phyloP scores from a whole-genome alignment of 352 stramenopile species.

The Achlya hypogyna region DNA sequence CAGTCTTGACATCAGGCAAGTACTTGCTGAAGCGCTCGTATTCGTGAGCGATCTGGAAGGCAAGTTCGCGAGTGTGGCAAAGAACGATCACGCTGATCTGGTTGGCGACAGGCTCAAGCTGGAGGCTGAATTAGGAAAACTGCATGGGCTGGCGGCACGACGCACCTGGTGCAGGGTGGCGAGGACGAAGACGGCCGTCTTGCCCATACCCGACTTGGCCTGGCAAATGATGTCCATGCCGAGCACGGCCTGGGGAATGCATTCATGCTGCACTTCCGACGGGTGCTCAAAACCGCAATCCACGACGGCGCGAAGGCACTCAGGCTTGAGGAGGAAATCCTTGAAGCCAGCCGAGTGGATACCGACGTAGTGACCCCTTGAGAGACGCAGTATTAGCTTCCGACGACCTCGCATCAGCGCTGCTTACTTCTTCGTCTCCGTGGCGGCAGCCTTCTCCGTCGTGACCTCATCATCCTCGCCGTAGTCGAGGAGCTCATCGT shows the following conservation, averaged over 20 bases:
- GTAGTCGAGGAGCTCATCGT: constrained; percentile 85
- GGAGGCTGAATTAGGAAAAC: constrained; percentile 7
- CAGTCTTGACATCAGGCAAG: constrained; percentile 93
- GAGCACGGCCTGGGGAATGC: constrained; percentile 98
- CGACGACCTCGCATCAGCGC: background rate
- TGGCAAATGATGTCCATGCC: constrained; percentile 99
- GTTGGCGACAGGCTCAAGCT: constrained; percentile 83
- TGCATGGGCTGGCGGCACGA: background rate
- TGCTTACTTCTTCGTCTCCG: constrained; percentile 87
- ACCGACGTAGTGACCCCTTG: constrained; percentile 98
- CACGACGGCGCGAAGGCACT: constrained; percentile 97
- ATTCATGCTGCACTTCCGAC: constrained; percentile 99
- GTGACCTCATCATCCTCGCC: constrained; percentile 80
- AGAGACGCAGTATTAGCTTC: background rate
- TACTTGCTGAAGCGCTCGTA: constrained; percentile 99
- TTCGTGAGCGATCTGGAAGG: constrained; percentile 99
- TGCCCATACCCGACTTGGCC: constrained; percentile 99
- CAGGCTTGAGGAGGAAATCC: constrained; percentile 99
- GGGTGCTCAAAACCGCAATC: constrained; percentile 99
- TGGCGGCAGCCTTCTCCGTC: constrained; percentile 58
- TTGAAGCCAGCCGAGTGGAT: constrained; percentile 99
- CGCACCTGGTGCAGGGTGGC: constrained; percentile 98
- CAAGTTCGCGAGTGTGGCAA: constrained; percentile 99
- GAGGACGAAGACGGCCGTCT: constrained; percentile 99
- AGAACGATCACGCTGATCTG: constrained; percentile 97